phyloP scores from a whole-genome alignment of 768 basidiomycete species.

The Amanita rubescens region DNA sequence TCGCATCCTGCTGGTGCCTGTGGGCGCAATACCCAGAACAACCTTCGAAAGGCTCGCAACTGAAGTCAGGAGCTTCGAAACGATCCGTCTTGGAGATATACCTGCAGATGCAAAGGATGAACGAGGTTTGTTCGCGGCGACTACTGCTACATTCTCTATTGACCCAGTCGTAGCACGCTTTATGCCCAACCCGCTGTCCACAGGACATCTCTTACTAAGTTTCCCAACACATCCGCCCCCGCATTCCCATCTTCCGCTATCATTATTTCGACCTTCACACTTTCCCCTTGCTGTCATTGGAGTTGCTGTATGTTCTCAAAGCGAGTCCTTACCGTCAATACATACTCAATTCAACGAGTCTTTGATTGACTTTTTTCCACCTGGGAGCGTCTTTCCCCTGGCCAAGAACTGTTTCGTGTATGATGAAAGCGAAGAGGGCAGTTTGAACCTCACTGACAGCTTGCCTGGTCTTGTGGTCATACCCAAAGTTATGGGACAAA shows the following conservation, averaged over 20 bases:
- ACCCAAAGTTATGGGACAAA: slow-evolving; percentile 81
- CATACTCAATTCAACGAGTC: slow-evolving; percentile 60
- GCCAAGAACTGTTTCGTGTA: slow-evolving; percentile 83
- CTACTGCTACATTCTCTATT: neutral
- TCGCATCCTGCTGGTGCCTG: slow-evolving; percentile 78
- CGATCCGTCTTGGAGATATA: slow-evolving; percentile 75
- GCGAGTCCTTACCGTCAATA: slow-evolving; percentile 40
- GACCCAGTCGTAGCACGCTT: slow-evolving; percentile 53
- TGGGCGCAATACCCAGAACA: slow-evolving; percentile 64
- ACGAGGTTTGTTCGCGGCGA: slow-evolving; percentile 43
- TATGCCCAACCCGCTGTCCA: slow-evolving; percentile 67
- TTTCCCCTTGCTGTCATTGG: slow-evolving; percentile 89
- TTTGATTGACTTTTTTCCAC: slow-evolving; percentile 59
- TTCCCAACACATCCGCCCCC: slow-evolving; percentile 73
- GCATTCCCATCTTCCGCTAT: slow-evolving; percentile 57
- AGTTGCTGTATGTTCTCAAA: slow-evolving; percentile 61
- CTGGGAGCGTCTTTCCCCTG: slow-evolving; percentile 64
- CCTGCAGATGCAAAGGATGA: slow-evolving; percentile 74
- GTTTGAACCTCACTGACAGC: slow-evolving; percentile 47
- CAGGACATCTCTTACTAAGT: slow-evolving; percentile 75
- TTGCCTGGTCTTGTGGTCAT: slow-evolving; percentile 68
- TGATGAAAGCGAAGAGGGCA: slow-evolving; percentile 59
- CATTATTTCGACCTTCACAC: slow-evolving; percentile 70
- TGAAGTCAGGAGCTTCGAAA: slow-evolving; percentile 67
- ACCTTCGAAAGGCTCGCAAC: slow-evolving; percentile 68